phyloP scores from a whole-genome alignment of 139 green algal genomes.

The Closterium sp. region DNA sequence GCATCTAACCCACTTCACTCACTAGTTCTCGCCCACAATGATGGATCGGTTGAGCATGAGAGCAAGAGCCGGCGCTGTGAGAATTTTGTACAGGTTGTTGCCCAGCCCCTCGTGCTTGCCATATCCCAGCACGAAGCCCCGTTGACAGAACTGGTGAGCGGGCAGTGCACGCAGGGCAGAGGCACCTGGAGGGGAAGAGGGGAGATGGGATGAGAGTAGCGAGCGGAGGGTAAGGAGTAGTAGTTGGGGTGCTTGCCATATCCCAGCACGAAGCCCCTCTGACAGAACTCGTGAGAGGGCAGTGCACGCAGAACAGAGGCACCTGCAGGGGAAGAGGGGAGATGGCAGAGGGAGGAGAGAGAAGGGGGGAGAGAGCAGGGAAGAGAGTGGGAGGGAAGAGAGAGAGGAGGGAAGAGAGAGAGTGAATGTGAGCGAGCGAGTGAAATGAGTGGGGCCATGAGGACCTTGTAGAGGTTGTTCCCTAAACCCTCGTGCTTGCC shows the following conservation, averaged over 20 bases:
- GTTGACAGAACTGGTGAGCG: too few relatives aligned
- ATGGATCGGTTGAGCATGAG: too few relatives aligned
- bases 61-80: too few relatives aligned
- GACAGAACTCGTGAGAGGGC: slow-evolving; percentile 24
- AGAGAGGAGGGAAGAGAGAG: neutral
- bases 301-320: slow-evolving; percentile 7
- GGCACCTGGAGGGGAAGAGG: too few relatives aligned
- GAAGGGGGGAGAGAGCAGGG: neutral
- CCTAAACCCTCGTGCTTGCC: neutral
- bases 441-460: neutral
- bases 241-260: too few relatives aligned
- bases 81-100: neutral
- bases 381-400: neutral
- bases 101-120: neutral
- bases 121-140: neutral
- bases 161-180: too few relatives aligned
- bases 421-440: neutral
- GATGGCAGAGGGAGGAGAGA: neutral
- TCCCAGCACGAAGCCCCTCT: slow-evolving; percentile 17
- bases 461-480: neutral
- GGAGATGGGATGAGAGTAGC: too few relatives aligned
- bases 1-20: too few relatives aligned
- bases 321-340: slow-evolving; percentile 5
- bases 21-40: slow-evolving; percentile 10
- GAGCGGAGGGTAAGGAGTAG: too few relatives aligned